Evolutionary conservation across 2,329 filamentous ascomycete genomes (phyloP).

Genomic region (Clarireedia sp.): DNA sequence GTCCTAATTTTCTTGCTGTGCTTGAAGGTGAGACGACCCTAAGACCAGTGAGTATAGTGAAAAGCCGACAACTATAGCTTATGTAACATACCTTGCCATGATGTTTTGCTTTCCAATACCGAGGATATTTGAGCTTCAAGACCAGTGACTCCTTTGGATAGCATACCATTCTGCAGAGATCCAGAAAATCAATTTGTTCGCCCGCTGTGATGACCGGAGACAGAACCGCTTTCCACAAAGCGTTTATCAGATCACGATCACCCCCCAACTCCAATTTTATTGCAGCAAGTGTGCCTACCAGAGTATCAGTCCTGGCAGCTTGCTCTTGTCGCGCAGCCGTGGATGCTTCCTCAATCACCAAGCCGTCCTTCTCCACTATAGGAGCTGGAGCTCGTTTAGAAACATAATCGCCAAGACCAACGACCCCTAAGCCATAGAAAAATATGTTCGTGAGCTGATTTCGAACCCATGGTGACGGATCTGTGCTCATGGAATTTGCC

Average conservation of each 20-base stretch:
- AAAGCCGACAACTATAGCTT: not conserved
- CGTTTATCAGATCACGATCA: constrained; percentile 37
- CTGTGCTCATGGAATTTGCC: constrained; percentile 50
- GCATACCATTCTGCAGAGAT: constrained; percentile 44
- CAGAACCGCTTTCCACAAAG: constrained; percentile 42
- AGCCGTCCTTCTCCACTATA: constrained; percentile 12
- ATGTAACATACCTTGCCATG: constrained; percentile 30
- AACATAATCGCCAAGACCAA: constrained; percentile 54
- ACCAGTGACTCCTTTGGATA: constrained; percentile 39
- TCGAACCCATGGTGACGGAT: constrained; percentile 56
- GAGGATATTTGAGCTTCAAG: constrained; percentile 40
- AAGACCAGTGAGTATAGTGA: constrained; percentile 5
- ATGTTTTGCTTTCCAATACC: constrained; percentile 36
- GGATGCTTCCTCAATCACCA: constrained; percentile 40
- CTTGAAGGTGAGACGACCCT: constrained; percentile 27
- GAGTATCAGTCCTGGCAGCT: constrained; percentile 41
- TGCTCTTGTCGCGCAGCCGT: constrained; percentile 39
- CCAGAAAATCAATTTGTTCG: constrained; percentile 43
- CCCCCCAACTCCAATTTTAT: constrained; percentile 41
- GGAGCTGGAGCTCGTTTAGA: constrained; percentile 17
- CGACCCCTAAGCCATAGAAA: constrained; percentile 50
- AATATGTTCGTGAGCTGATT: constrained; percentile 52
- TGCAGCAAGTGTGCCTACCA: constrained; percentile 39
- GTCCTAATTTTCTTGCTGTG: constrained; percentile 25
- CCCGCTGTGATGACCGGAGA: constrained; percentile 39